These are phyloP conservation scores for Platanthera zijinensis DNA, from an alignment of 106 monocot species.

Conservation along the genomic window DNA sequence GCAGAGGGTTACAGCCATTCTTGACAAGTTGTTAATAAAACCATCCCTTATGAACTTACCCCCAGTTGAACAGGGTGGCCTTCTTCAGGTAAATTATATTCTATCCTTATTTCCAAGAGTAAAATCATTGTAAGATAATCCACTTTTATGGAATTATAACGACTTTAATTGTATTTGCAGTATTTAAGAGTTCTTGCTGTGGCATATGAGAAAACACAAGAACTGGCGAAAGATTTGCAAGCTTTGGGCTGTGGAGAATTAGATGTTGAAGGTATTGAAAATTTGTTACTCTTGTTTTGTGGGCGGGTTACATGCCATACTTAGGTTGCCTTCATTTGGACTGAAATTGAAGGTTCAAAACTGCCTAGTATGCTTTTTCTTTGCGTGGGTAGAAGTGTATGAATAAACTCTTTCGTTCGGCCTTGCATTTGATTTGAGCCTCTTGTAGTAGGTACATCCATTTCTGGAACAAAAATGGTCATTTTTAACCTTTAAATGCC, in stretches of 20 bases:
- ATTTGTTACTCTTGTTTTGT: too few relatives aligned
- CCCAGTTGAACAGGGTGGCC: slow-evolving; percentile 79
- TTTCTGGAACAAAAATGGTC: too few relatives aligned
- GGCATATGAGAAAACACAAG: slow-evolving; percentile 87
- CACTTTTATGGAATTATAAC: not conserved
- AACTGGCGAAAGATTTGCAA: slow-evolving; percentile 82
- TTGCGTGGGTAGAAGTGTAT: too few relatives aligned
- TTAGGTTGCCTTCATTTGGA: too few relatives aligned
- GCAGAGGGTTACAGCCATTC: slow-evolving; percentile 82
- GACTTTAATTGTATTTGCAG: slow-evolving; percentile 38
- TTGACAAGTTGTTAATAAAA: slow-evolving; percentile 82
- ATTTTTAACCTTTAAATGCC: too few relatives aligned
- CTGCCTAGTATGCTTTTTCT: too few relatives aligned
- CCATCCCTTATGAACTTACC: slow-evolving; percentile 90
- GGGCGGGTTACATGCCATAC: too few relatives aligned
- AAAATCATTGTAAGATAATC: not conserved
- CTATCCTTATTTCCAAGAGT: slow-evolving; percentile 3
- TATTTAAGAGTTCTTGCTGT: slow-evolving; percentile 90
- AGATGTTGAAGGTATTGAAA: slow-evolving; percentile 81
- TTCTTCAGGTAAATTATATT: slow-evolving; percentile 45
- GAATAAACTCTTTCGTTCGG: too few relatives aligned
- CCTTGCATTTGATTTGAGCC: too few relatives aligned
- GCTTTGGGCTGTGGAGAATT: slow-evolving; percentile 95
- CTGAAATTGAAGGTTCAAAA: too few relatives aligned
- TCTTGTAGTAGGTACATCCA: too few relatives aligned